Evolutionary conservation across 177 flowering plant species (phyloP).

Genomic region (Tripterygium wilfordii): DNA sequence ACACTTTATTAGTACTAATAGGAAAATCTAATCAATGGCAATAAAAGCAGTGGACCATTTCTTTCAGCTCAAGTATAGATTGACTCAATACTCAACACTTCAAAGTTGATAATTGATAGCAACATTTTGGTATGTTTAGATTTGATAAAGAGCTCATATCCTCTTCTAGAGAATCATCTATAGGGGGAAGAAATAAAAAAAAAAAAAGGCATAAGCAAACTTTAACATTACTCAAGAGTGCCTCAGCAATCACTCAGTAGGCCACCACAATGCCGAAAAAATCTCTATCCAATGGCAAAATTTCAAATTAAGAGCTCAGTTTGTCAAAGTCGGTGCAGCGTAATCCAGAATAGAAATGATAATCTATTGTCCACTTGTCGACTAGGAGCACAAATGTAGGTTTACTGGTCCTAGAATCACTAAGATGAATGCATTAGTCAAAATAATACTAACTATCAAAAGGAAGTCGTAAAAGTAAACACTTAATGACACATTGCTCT

Average conservation of each 20-base stretch:
- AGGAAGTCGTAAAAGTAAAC: too few relatives aligned
- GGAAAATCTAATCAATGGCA: constrained; percentile 10
- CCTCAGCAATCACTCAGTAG: not conserved
- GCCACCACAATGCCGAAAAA: constrained; percentile 2
- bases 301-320: not conserved
- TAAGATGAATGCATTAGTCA: too few relatives aligned
- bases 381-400: too few relatives aligned
- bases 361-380: too few relatives aligned
- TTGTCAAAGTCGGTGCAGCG: not conserved
- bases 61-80: constrained; percentile 33
- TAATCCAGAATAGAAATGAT: too few relatives aligned
- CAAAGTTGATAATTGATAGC: constrained; percentile 7
- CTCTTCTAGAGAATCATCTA: not conserved
- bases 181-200: not conserved
- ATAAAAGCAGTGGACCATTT: constrained; percentile 8
- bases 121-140: constrained; percentile 12
- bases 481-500: too few relatives aligned
- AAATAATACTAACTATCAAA: too few relatives aligned
- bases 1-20: too few relatives aligned
- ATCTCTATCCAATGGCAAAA: not conserved
- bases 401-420: too few relatives aligned
- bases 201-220: too few relatives aligned
- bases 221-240: constrained; percentile 3
- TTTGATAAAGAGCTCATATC: not conserved
- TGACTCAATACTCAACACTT: constrained; percentile 3